A percentile compares a stretch with the other conserved stretches of the same genome.
Evolutionary conservation across 1,284 basidiomycete genomes (phyloP).

Genomic region (Wallemia ichthyophaga): DNA sequence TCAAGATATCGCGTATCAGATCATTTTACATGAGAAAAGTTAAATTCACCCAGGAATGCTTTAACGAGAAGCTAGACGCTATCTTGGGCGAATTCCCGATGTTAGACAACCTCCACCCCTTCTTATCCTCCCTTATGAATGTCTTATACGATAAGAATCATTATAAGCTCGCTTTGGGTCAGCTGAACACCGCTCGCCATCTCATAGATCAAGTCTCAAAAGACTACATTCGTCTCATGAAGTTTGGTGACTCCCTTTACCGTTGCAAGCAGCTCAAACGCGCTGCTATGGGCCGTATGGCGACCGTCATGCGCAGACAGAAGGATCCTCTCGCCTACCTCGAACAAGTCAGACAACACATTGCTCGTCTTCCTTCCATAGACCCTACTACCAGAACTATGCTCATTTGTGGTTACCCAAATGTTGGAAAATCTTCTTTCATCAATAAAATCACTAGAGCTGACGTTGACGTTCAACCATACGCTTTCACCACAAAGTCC

Average conservation of each 20-base stretch:
- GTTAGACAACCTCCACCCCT: constrained; percentile 85
- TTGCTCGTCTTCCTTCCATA: constrained; percentile 79
- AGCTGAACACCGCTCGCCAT: constrained; percentile 71
- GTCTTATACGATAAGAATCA: constrained; percentile 96
- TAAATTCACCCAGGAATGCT: constrained; percentile 93
- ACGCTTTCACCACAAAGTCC: constrained; percentile 90
- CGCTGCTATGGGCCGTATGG: constrained; percentile 84
- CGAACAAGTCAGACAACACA: constrained; percentile 88
- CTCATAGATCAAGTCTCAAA: constrained; percentile 83
- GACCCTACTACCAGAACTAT: constrained; percentile 89
- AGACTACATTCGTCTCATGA: constrained; percentile 75
- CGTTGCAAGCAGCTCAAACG: constrained; percentile 88
- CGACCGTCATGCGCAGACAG: constrained; percentile 82
- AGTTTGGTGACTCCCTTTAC: constrained; percentile 85
- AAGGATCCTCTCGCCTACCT: constrained; percentile 88
- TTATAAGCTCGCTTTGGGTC: constrained; percentile 85
- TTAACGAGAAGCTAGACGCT: constrained; percentile 80
- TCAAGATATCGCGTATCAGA: constrained; percentile 39
- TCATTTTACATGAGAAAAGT: constrained; percentile 74
- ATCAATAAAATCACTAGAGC: constrained; percentile 94
- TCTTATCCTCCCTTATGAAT: constrained; percentile 73
- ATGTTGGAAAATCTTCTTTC: constrained; percentile 89
- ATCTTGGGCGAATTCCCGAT: constrained; percentile 91
- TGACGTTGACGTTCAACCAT: constrained; percentile 89
- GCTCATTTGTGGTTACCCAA: constrained; percentile 84